phyloP scores from a whole-genome alignment of 768 basidiomycete species.

The Boletales sp. region DNA sequence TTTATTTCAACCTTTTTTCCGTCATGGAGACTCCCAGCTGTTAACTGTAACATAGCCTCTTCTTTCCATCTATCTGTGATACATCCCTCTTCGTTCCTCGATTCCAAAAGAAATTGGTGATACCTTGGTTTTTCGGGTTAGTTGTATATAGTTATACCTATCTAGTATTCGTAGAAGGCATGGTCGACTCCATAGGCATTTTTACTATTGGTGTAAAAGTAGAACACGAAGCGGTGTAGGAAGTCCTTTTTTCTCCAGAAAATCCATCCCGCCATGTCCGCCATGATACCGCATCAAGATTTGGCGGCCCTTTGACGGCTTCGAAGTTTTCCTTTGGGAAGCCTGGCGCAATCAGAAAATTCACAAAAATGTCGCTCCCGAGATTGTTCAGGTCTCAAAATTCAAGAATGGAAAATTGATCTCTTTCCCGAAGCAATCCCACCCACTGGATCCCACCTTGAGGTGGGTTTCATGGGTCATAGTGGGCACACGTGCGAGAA shows the following conservation, averaged over 20 bases:
- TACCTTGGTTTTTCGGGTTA: slow-evolving; percentile 3
- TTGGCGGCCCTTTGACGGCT: neutral
- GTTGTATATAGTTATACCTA: slow-evolving; percentile 32
- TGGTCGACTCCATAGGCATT: neutral
- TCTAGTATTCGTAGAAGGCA: slow-evolving; percentile 19
- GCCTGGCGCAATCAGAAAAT: no score
- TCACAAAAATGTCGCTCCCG: no score
- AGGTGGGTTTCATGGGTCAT: no score
- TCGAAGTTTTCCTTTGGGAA: no score
- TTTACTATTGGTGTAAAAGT: no score
- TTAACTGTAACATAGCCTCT: slow-evolving; percentile 22
- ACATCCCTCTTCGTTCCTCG: slow-evolving; percentile 12
- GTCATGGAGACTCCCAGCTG: slow-evolving; percentile 15
- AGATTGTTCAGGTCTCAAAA: no score
- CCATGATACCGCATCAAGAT: slow-evolving; percentile 1
- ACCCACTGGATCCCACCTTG: no score
- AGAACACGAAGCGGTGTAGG: slow-evolving; percentile 13
- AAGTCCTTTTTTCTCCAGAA: slow-evolving; percentile 5
- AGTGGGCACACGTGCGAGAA: no score
- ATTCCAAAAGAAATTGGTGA: slow-evolving; percentile 1
- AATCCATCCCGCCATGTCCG: slow-evolving; percentile 2
- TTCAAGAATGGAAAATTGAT: no score
- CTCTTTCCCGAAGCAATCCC: no score
- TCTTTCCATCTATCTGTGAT: neutral
- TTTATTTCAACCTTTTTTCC: neutral